phyloP scores from a whole-genome alignment of 257 asterid genomes.

The Solanum clarkiae region DNA sequence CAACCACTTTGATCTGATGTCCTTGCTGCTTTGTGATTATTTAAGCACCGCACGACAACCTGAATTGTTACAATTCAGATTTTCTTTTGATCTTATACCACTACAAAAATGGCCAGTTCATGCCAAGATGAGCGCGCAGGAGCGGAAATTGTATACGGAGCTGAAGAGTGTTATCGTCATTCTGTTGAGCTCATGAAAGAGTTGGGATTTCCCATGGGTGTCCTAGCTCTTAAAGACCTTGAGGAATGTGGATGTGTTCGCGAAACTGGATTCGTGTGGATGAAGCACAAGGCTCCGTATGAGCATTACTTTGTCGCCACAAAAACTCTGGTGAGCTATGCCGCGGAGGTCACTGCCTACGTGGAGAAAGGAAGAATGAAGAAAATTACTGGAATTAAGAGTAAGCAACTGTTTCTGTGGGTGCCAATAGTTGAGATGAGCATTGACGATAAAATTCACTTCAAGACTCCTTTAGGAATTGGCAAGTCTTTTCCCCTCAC shows the following conservation, averaged over 20 bases:
- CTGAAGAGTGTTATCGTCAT: constrained; percentile 47
- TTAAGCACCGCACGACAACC: constrained; percentile 5
- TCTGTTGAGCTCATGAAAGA: constrained; percentile 50
- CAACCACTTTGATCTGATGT: constrained; percentile 10
- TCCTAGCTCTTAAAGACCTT: constrained; percentile 73
- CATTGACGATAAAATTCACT: constrained; percentile 54
- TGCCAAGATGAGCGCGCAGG: constrained; percentile 31
- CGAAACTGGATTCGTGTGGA: constrained; percentile 81
- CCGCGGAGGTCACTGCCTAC: constrained; percentile 63
- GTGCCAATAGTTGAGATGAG: constrained; percentile 91
- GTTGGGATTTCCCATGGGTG: constrained; percentile 78
- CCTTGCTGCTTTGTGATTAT: constrained; percentile 9
- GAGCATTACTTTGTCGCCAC: constrained; percentile 55
- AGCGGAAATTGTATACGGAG: constrained; percentile 58
- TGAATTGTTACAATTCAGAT: background rate
- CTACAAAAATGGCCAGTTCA: constrained; percentile 31
- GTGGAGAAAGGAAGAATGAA: constrained; percentile 84
- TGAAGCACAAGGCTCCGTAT: constrained; percentile 78
- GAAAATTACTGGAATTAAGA: constrained; percentile 87
- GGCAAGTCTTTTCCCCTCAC: constrained; percentile 70
- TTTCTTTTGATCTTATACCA: background rate
- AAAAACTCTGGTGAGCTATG: constrained; percentile 61
- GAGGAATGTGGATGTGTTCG: constrained; percentile 84
- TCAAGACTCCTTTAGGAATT: constrained; percentile 86
- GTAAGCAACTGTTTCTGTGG: constrained; percentile 82